These are phyloP conservation scores for Collybia nuda DNA, from an alignment of 768 basidiomycete genomes.

Conservation along the genomic window DNA sequence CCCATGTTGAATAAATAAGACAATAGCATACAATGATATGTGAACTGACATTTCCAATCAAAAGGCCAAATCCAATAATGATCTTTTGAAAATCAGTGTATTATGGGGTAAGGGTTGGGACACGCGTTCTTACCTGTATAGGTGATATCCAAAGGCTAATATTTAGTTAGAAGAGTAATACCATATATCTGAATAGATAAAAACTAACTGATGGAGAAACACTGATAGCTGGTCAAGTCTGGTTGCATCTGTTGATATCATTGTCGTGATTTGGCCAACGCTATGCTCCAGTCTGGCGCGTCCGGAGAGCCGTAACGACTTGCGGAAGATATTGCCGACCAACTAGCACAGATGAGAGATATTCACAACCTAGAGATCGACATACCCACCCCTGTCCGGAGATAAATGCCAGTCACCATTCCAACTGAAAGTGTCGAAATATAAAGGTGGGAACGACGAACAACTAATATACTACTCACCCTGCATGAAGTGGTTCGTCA, in stretches of 20 bases:
- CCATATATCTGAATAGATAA: not conserved
- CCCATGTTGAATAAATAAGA: slow-evolving; percentile 48
- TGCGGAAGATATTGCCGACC: slow-evolving; percentile 37
- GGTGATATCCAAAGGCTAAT: slow-evolving; percentile 31
- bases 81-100: slow-evolving; percentile 29
- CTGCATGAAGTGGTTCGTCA: slow-evolving; percentile 46
- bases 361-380: not conserved
- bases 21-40: slow-evolving; percentile 56
- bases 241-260: slow-evolving; percentile 46
- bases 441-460: not conserved
- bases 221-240: slow-evolving; percentile 37
- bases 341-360: too few species aligned
- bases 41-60: slow-evolving; percentile 53
- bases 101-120: not conserved
- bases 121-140: slow-evolving; percentile 20
- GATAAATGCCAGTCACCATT: slow-evolving; percentile 46
- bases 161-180: not conserved
- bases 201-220: slow-evolving; percentile 24
- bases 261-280: slow-evolving; percentile 47
- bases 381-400: slow-evolving; percentile 45
- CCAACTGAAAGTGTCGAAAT: slow-evolving; percentile 24
- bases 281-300: slow-evolving; percentile 42
- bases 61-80: slow-evolving; percentile 56
- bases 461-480: slow-evolving; percentile 18
- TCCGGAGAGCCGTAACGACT: slow-evolving; percentile 49